Base-by-base conservation (phyloP, 2,329 filamentous ascomycete species). In the Colletotrichum sp. region DNA sequence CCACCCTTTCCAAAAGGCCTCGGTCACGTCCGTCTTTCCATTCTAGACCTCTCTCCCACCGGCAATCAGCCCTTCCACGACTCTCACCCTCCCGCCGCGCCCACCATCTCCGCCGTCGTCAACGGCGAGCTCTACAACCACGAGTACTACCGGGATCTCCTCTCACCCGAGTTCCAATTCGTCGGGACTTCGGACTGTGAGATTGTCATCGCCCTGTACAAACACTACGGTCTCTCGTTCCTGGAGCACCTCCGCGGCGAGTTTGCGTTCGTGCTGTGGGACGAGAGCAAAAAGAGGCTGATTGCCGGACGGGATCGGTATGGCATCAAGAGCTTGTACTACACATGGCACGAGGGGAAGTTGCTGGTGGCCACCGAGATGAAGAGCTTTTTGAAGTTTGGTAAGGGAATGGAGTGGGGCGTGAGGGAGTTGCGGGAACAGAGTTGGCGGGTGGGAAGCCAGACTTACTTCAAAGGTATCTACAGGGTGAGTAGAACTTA, bases 251-350 rank as follows among this genome's bases (percentile, higher is more conserved):
- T 91, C 8, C 84, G 89, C 8, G 90, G 90, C 26, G 90, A 92
- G 78, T 91, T 91, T 77, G 85, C 89, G 2, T 83, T 90, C 21
- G 86, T 89, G n/a, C 79, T 91, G 1, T 89, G 87, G 71, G 89
- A 91, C 76, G 79, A 80, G 5, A 79, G 85, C 70, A 16, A 21
- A 18, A 26, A 34, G n/a, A 72, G 84, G 0, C 82, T 90, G 32
- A 80, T 91, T 36, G 88, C 87, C 0, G 88, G 84, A 2, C 82
- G 89, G n/a, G 90, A 92, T 79, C 86, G 90, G 1, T 91, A 87
- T 79, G 90, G 90, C 6, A 89, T 92, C 79, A 91, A 91, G 79
- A 89, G 90, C 2, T 82, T 91, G 13, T 88, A 89, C 70, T 91
- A 87, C 82, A 24, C 55, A 21, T 21, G 21, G 55, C n/a, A 21